phyloP scores from a whole-genome alignment of 805 yeast genomes.

The Kodamaea laetipori region DNA sequence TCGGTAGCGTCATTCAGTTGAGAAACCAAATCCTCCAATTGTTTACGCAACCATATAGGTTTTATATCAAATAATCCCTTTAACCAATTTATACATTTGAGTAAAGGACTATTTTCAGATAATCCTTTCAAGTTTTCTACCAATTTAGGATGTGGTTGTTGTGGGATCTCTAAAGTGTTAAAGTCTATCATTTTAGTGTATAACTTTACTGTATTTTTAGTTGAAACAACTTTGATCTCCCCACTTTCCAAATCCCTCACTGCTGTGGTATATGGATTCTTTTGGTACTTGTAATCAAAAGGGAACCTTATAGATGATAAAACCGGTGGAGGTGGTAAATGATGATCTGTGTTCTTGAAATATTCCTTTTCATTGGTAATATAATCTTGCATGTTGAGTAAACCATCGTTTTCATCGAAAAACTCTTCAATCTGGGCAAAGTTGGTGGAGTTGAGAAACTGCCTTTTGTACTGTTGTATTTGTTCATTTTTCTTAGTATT shows the following conservation, averaged over 20 bases:
- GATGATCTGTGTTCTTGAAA: conserved; percentile 43
- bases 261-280: conserved; percentile 59
- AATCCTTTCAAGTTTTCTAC: conserved; percentile 35
- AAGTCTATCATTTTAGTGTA: conserved; percentile 56
- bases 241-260: conserved; percentile 59
- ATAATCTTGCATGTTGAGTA: conserved; percentile 31
- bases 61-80: conserved; percentile 59
- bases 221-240: conserved; percentile 51
- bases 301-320: conserved; percentile 79
- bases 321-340: conserved; percentile 83
- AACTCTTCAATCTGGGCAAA: conserved; percentile 28
- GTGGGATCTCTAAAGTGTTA: conserved; percentile 48
- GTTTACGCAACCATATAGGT: conserved; percentile 86
- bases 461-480: conserved; percentile 31
- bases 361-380: conserved; percentile 22
- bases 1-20: conserved; percentile 42
- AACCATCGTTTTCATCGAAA: conserved; percentile 26
- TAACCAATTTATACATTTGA: conserved; percentile 48
- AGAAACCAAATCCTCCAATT: conserved; percentile 53
- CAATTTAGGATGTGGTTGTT: conserved; percentile 51
- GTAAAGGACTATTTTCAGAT: conserved; percentile 33
- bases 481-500: conserved; percentile 54
- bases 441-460: conserved; percentile 26
- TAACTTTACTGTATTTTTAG: conserved; percentile 49
- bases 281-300: conserved; percentile 72